Evolutionary conservation across 208 protist genomes (phyloP).

Genomic region (Vickermania spadyakhi): DNA sequence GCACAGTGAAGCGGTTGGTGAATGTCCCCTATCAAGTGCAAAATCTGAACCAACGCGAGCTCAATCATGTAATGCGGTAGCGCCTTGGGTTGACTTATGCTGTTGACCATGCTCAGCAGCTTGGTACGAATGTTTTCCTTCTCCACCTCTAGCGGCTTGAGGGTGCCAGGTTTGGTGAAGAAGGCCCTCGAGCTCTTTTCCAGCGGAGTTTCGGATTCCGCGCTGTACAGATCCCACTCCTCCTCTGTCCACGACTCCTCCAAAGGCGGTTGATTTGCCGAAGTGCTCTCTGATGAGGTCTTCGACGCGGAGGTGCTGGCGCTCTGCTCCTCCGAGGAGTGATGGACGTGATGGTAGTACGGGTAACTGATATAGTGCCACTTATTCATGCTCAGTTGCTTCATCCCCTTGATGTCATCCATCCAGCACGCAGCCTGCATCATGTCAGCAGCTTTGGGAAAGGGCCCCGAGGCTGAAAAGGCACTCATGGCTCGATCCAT

Average conservation of each 20-base stretch:
- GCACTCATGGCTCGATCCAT: slow-evolving; percentile 15
- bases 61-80: slow-evolving; percentile 25
- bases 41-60: slow-evolving; percentile 63
- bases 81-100: background rate
- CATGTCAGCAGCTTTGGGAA: slow-evolving; percentile 41
- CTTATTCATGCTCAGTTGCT: slow-evolving; percentile 36
- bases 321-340: slow-evolving; percentile 10
- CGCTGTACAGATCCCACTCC: background rate
- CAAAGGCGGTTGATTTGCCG: too few relatives aligned
- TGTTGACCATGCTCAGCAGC: background rate
- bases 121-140: background rate
- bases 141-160: background rate
- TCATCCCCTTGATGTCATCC: slow-evolving; percentile 63
- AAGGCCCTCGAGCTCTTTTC: too few relatives aligned
- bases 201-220: background rate
- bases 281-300: too few relatives aligned
- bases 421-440: slow-evolving; percentile 73
- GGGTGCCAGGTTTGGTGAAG: too few relatives aligned
- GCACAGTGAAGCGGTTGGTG: slow-evolving; percentile 79
- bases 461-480: slow-evolving; percentile 51
- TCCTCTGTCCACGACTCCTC: too few relatives aligned
- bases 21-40: slow-evolving; percentile 80
- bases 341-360: slow-evolving; percentile 36
- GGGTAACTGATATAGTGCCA: slow-evolving; percentile 76
- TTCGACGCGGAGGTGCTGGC: background rate